Conservation (phyloP, 2,329 filamentous ascomycete genomes). For the Aspergillus brasiliensis region DNA sequence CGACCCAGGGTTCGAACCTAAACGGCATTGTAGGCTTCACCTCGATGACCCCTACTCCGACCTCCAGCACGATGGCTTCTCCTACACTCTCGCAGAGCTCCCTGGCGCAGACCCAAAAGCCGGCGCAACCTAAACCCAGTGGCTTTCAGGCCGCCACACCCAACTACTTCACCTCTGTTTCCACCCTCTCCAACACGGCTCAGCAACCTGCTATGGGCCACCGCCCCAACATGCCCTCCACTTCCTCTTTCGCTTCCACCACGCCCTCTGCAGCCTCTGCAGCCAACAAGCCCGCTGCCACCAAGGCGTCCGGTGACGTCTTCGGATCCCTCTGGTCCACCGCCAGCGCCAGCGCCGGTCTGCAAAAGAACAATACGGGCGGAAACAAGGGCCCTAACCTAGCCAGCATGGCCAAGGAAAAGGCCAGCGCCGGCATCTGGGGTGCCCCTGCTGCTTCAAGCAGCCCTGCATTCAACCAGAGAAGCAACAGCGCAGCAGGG, state of each 20-base stretch:
- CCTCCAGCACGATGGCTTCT: constrained; percentile 54
- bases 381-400: constrained; percentile 72
- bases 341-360: constrained; percentile 68
- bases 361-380: constrained; percentile 70
- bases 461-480: constrained; percentile 53
- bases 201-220: constrained; percentile 34
- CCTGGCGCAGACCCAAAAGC: constrained; percentile 42
- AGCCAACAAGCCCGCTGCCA: constrained; percentile 52
- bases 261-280: constrained; percentile 42
- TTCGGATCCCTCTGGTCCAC: constrained; percentile 82
- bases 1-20: constrained; percentile 75
- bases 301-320: constrained; percentile 68
- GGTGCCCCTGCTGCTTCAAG: constrained; percentile 66
- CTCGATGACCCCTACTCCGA: constrained; percentile 74
- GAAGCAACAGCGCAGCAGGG: constrained; percentile 24
- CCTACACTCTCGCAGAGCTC: constrained; percentile 56
- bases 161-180: constrained; percentile 92
- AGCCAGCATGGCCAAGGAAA: constrained; percentile 96
- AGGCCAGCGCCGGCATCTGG: constrained; percentile 93
- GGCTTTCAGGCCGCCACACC: constrained; percentile 77
- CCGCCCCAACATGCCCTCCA: constrained; percentile 38
- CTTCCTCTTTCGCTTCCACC: constrained; percentile 41
- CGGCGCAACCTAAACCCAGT: constrained; percentile 56
- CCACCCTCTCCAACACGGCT: constrained; percentile 31
- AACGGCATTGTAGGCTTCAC: constrained; percentile 78